These are phyloP conservation scores for Fusarium ramigenum DNA, from an alignment of 2,329 filamentous ascomycete species.

Conservation along the genomic window DNA sequence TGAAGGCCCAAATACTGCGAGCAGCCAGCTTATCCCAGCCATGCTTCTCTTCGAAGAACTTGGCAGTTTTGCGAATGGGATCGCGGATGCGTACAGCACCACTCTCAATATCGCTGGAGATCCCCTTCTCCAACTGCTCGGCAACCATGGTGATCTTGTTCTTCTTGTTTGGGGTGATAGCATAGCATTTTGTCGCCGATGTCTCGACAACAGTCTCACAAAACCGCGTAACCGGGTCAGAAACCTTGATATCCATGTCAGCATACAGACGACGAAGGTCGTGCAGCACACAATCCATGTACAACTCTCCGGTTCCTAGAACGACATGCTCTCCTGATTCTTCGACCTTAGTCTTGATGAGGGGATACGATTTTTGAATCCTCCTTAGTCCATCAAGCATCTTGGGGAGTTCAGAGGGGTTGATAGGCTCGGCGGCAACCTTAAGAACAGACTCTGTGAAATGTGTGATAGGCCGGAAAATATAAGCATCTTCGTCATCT, in stretches of 20 bases:
- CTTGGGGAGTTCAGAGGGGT: constrained; percentile 96
- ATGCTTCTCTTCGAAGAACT: constrained; percentile 97
- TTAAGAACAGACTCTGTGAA: constrained; percentile 99
- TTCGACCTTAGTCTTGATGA: constrained; percentile 96
- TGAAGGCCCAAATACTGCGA: constrained; percentile 98
- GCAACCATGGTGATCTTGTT: constrained; percentile 99
- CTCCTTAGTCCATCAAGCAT: constrained; percentile 98
- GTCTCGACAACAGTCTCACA: constrained; percentile 98
- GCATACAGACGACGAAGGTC: constrained; percentile 93
- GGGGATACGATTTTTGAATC: constrained; percentile 96
- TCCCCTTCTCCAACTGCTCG: constrained; percentile 93
- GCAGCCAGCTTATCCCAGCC: constrained; percentile 96
- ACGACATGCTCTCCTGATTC: constrained; percentile 97
- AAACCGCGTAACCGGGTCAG: constrained; percentile 95
- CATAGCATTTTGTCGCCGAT: constrained; percentile 97
- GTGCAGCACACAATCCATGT: constrained; percentile 99
- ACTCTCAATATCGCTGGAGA: constrained; percentile 92
- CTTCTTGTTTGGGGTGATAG: constrained; percentile 98
- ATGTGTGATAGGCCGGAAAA: constrained; percentile 91
- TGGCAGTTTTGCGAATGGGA: constrained; percentile 90
- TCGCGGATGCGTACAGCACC: constrained; percentile 92
- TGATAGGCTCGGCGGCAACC: constrained; percentile 96
- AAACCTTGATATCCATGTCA: constrained; percentile 99
- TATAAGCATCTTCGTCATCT: constrained; percentile 91
- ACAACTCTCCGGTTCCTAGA: constrained; percentile 95